Base-by-base conservation (phyloP, 202 grass and related monocot species). In the Saccharum hybrid region DNA sequence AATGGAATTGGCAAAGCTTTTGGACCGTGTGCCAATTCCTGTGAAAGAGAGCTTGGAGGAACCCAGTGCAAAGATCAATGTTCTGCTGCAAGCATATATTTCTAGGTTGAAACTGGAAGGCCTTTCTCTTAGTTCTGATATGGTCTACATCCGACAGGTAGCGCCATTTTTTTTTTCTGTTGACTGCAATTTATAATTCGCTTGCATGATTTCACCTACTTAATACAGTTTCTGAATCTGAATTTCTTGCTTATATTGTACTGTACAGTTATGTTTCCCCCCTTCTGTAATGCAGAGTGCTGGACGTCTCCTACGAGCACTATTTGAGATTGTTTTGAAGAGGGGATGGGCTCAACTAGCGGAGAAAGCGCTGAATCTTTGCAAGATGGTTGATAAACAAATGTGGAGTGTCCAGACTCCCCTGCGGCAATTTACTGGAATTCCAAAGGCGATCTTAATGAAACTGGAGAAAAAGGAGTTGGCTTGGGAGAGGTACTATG, bases 361-460 rank as follows among this genome's bases (percentile, higher is more conserved):
- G 66, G 92, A 94, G 77, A 98, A 93, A 71, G 89, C 92, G 15
- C 85, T 94, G 41, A 98, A 94, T 91, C 87, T 94, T 84, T 94
- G 88, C 85, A 94, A 90, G 87, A 98, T 94, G 95, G 85, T 98
- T 56, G 88, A 94, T 84, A 94, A 93, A 75, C 92, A 94, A 56
- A 98, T 98, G 92, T 98, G 95, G 95, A 93, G 74, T 40, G 92
- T 98, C 60, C 95, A 98, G 82, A 91, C 70, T 71, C 92, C 92
- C 10, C 57, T 94, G 60, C 87, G 92, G 23, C 95, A 98, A 60
- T 98, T 98, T 80, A 54, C 82, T 64, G 90, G 87, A 76, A 90
- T 98, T 82, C 95, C 95, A 8, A 98, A 98, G 77, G 95, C 91
- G 84, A 93, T 98, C 56, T 23, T 98, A 66, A 93, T 93, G 88